Evolutionary conservation across 2,329 filamentous ascomycete genomes (phyloP), one percentile per base, ranked within the genome.

Genomic region (Monilinia laxa): DNA sequence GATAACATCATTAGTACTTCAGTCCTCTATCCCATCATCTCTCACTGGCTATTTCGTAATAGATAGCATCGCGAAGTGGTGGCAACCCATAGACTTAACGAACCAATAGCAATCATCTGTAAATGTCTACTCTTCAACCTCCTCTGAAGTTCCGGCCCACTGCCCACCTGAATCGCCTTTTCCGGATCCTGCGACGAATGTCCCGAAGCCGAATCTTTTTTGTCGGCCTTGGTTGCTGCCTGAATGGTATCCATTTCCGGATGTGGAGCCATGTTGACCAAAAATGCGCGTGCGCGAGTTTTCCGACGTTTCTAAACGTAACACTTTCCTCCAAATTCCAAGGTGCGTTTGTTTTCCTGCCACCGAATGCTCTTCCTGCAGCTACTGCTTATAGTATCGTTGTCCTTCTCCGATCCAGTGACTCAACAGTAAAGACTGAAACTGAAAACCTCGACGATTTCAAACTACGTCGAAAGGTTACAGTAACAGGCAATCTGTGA

Each of bases 21-120:
- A 2, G n/a, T 23, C 20, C 3, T 63, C 18, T n/a, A 31, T 52
- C 9, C 9, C 49, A 35, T 45, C 20, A 53, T 7, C 60, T 47
- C 56, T 69, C 42, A 69, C 51, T 23, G 52, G 25, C 18, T 56
- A 62, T 35, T 67, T 42, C n/a, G 23, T 12, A n/a, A 7, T 40
- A 20, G 9, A 7, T 3, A 28, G 23, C 28, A 11, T 56, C 16
- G 42, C 38, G 5, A 64, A 49, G 40, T n/a, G 38, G 16, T 62
- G 68, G 68, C 72, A 74, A 10, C 52, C 63, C 55, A 66, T 66
- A 45, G 52, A 56, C 3, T 18, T 28, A 28, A 66, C 64, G 38
- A 53, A 66, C 81, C 81, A 68, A 86, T 84, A 59, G 87, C 87
- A 72, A 90, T 87, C 86, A 89, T 89, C 78, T 89, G 86, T 40